Percentiles rank a stretch among this genome's conserved stretches.
Evolutionary conservation across 1,284 basidiomycete genomes (phyloP).

Genomic region (Malassezia slooffiae): DNA sequence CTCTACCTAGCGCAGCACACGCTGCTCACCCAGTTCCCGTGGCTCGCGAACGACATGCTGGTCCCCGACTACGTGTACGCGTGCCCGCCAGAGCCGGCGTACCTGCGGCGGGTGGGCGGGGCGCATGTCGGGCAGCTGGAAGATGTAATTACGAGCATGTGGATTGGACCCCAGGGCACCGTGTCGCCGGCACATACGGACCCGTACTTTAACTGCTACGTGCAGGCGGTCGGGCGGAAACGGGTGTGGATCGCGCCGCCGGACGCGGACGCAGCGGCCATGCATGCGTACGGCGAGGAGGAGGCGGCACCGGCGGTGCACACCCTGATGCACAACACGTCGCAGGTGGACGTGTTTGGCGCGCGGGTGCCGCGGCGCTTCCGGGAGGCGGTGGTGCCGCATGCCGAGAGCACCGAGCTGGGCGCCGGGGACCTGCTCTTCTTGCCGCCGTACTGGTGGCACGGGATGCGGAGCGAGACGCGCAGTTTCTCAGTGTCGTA

Average conservation of each 20-base stretch:
- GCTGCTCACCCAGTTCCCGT: constrained; percentile 71
- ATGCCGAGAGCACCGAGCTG: constrained; percentile 11
- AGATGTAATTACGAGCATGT: constrained; percentile 59
- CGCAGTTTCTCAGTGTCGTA: constrained; percentile 12
- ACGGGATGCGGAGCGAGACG: constrained; percentile 14
- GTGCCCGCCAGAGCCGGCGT: constrained; percentile 50
- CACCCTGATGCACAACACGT: constrained; percentile 17
- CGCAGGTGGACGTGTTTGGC: constrained; percentile 14
- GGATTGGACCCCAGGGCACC: constrained; percentile 69
- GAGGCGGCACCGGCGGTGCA: background rate
- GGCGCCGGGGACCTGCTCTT: constrained; percentile 20
- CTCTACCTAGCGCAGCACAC: constrained; percentile 83
- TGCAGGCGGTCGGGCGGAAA: constrained; percentile 75
- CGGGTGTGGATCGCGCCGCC: constrained; percentile 82
- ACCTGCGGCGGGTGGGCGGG: constrained; percentile 52
- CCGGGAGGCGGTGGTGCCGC: constrained; percentile 3
- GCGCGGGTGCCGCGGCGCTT: constrained; percentile 2
- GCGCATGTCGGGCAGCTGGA: constrained; percentile 47
- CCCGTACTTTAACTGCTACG: constrained; percentile 82
- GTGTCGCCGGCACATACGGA: constrained; percentile 83
- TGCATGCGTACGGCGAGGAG: background rate
- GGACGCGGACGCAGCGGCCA: background rate
- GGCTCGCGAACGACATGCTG: constrained; percentile 60
- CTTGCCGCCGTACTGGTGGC: constrained; percentile 22
- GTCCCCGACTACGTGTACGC: constrained; percentile 81